These are phyloP conservation scores for Plasmodium cynomolgi DNA, from an alignment of 169 alveolate genomes.

Conservation along the genomic window DNA sequence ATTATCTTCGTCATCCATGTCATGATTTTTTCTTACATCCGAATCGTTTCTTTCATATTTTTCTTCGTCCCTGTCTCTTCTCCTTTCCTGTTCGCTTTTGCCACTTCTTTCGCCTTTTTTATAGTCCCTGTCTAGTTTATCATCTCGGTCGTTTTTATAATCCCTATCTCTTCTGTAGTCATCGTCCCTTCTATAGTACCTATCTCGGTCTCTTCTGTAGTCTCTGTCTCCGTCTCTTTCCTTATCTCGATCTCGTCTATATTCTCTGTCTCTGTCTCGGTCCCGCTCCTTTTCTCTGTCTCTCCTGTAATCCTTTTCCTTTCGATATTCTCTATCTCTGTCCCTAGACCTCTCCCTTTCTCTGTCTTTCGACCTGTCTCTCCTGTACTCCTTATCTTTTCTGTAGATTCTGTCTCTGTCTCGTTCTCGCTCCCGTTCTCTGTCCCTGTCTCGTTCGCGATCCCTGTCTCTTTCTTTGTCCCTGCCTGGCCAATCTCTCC, in stretches of 20 bases:
- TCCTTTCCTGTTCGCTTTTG: slow-evolving; percentile 39
- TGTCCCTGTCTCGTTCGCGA: not conserved
- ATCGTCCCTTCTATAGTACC: slow-evolving; percentile 8
- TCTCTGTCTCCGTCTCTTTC: slow-evolving; percentile 34
- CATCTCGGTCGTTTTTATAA: slow-evolving; percentile 14
- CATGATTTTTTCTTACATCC: slow-evolving; percentile 6
- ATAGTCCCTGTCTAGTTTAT: slow-evolving; percentile 15
- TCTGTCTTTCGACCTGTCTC: slow-evolving; percentile 25
- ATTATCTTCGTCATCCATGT: not conserved
- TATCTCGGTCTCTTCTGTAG: slow-evolving; percentile 16
- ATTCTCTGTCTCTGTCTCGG: slow-evolving; percentile 29
- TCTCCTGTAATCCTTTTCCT: slow-evolving; percentile 8
- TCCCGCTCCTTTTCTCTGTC: slow-evolving; percentile 1
- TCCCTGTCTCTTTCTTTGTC: not conserved
- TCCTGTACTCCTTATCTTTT: not conserved
- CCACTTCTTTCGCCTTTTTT: slow-evolving; percentile 24
- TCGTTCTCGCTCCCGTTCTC: not conserved
- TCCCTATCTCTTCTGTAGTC: slow-evolving; percentile 19
- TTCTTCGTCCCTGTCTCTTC: slow-evolving; percentile 33
- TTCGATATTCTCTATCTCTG: slow-evolving; percentile 56
- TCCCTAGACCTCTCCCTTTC: slow-evolving; percentile 45
- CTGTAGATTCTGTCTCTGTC: not conserved
- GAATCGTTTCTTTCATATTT: not conserved
- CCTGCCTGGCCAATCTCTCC: not conserved
- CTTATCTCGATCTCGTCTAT: slow-evolving; percentile 21